Evolutionary conservation across 805 yeast species (phyloP).

Genomic region (Wickerhamomyces tratensis): DNA sequence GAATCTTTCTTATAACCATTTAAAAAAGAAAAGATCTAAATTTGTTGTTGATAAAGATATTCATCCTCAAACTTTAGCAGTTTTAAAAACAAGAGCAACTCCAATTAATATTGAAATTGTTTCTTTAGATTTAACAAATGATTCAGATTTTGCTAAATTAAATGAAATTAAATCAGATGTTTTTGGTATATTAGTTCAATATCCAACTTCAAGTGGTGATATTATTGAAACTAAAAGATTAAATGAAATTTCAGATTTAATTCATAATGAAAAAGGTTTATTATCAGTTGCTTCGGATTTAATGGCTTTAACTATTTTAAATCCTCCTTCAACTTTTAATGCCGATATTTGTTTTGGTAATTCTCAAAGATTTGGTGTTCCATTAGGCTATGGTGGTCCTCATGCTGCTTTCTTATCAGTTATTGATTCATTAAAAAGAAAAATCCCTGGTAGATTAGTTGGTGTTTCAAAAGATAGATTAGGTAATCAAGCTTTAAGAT

Average conservation of each 20-base stretch:
- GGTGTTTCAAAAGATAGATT: conserved; percentile 89
- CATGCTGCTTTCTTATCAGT: conserved; percentile 98
- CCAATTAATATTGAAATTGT: conserved; percentile 62
- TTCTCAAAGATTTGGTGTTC: conserved; percentile 95
- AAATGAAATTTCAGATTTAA: conserved; percentile 44
- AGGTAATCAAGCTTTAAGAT: conserved; percentile 80
- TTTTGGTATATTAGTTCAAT: conserved; percentile 83
- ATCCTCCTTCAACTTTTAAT: conserved; percentile 76
- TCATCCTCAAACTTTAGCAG: conserved; percentile 82
- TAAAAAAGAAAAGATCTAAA: conserved; percentile 54
- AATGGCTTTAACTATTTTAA: conserved; percentile 75
- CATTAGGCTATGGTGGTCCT: conserved; percentile 97
- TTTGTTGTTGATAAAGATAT: conserved; percentile 69
- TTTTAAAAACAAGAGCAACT: conserved; percentile 67
- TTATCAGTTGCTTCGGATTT: conserved; percentile 87
- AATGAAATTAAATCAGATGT: conserved; percentile 26
- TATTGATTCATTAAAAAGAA: conserved; percentile 68
- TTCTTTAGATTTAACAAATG: conserved; percentile 43
- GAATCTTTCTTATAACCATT: conserved; percentile 65
- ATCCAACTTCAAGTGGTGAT: conserved; percentile 82
- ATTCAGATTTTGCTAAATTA: conserved; percentile 26
- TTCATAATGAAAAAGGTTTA: conserved; percentile 67
- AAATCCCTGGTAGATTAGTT: conserved; percentile 93
- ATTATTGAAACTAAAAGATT: conserved; percentile 40
- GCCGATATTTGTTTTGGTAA: conserved; percentile 93